Conservation (phyloP, 306 rosid genomes). For the Quercus suber region DNA sequence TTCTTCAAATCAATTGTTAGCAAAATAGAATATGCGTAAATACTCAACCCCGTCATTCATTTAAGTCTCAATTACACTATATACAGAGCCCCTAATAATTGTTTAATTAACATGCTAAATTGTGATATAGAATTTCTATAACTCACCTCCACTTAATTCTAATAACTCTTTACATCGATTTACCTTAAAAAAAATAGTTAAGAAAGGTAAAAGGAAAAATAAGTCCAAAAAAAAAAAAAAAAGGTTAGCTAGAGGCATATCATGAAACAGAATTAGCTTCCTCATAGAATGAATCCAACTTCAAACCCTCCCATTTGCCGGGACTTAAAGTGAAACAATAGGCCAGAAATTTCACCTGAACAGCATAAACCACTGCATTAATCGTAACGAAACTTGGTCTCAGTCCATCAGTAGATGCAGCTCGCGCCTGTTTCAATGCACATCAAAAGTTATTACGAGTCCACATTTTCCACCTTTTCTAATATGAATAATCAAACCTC, state of each 20-base stretch:
- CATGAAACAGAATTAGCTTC: slow-evolving; percentile 21
- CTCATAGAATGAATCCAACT: slow-evolving; percentile 18
- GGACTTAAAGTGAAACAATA: slow-evolving; percentile 14
- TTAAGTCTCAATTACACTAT: not conserved
- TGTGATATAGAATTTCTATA: not conserved
- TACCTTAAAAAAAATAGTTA: not conserved
- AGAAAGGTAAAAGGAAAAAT: not conserved
- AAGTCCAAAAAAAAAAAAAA: not conserved
- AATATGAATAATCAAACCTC: not conserved
- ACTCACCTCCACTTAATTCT: not conserved
- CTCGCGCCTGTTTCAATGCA: slow-evolving; percentile 73
- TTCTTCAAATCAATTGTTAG: not conserved
- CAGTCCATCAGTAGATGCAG: slow-evolving; percentile 89
- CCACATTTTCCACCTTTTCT: not conserved
- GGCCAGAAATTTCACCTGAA: slow-evolving; percentile 74
- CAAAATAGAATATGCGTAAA: not conserved
- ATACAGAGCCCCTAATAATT: not conserved
- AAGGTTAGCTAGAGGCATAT: not conserved
- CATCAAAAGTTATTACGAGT: not conserved
- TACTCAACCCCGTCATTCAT: not conserved
- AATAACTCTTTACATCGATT: not conserved
- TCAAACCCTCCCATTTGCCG: not conserved
- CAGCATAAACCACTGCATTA: slow-evolving; percentile 77
- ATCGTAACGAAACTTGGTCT: slow-evolving; percentile 82
- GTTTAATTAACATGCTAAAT: not conserved